Conservation (phyloP, 345 rosid genomes). For the Rhodamnia rubescens region DNA sequence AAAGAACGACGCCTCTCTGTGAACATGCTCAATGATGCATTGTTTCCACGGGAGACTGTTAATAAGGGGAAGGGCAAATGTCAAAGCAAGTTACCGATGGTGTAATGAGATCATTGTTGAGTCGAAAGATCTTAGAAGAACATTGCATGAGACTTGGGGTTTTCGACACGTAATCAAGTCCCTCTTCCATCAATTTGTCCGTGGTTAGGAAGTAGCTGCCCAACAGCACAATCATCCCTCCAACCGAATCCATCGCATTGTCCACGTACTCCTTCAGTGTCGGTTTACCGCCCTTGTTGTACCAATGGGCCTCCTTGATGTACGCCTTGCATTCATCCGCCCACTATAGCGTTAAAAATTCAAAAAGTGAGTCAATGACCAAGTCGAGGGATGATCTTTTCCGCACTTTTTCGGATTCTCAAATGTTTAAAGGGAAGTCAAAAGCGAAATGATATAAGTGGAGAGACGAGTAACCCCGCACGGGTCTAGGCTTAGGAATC, state of each 20-base stretch:
- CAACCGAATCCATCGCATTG: not conserved
- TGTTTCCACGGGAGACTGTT: not conserved
- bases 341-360: conserved; percentile 2
- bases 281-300: not conserved
- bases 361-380: not conserved
- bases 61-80: not conserved
- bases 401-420: not conserved
- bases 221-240: not conserved
- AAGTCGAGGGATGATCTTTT: not conserved
- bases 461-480: no score
- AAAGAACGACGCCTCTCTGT: not conserved
- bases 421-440: not conserved
- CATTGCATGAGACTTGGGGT: not conserved
- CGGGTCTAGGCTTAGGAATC: not conserved
- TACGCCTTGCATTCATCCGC: conserved; percentile 3
- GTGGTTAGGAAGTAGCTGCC: not conserved
- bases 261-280: not conserved
- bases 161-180: not conserved
- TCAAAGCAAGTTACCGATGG: not conserved
- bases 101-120: conserved; percentile 2
- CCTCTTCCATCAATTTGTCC: not conserved
- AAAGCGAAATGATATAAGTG: not conserved
- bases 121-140: not conserved
- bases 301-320: conserved; percentile 1
- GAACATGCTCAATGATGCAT: not conserved